These are phyloP conservation scores for Candida smagusa DNA, from an alignment of 1,139 yeast genomes.

Conservation along the genomic window DNA sequence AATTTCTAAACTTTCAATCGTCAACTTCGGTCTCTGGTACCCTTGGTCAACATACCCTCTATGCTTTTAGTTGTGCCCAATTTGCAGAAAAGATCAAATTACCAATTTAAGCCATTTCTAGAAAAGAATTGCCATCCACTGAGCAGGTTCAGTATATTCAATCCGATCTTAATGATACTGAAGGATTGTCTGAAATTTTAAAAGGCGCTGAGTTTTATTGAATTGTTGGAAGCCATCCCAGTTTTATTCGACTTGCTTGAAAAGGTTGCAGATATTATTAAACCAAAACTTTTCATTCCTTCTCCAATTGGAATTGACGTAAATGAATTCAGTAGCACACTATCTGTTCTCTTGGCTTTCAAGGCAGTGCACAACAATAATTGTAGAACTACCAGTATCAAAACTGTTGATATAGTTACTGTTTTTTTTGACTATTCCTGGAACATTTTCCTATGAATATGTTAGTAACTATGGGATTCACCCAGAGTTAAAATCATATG, in stretches of 20 bases:
- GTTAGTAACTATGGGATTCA: conserved; percentile 40
- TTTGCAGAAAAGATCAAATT: conserved; percentile 38
- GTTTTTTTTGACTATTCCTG: conserved; percentile 45
- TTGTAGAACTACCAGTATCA: conserved; percentile 46
- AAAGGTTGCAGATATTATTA: conserved; percentile 34
- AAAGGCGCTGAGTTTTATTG: conserved; percentile 50
- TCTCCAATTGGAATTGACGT: conserved; percentile 59
- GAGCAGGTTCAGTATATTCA: conserved; percentile 40
- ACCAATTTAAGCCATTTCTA: conserved; percentile 53
- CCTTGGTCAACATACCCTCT: too few species aligned
- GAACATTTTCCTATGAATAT: conserved; percentile 31
- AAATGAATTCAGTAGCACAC: conserved; percentile 16
- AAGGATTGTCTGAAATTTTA: conserved; percentile 29
- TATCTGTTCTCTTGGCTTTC: conserved; percentile 32
- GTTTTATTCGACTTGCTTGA: conserved; percentile 22
- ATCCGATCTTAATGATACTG: conserved; percentile 25
- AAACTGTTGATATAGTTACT: conserved; percentile 47
- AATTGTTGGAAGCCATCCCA: conserved; percentile 33
- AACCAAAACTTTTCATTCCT: conserved; percentile 56
- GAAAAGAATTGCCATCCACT: conserved; percentile 34
- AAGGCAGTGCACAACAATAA: conserved; percentile 40
- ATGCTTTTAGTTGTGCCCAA: too few species aligned
- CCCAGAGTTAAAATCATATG: conserved; percentile 29
- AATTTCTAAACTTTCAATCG: too few species aligned
- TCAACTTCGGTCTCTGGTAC: too few species aligned